Evolutionary conservation across 768 basidiomycete genomes (phyloP), one percentile per base, ranked within the genome.

Genomic region (Clavaria fumosa): DNA sequence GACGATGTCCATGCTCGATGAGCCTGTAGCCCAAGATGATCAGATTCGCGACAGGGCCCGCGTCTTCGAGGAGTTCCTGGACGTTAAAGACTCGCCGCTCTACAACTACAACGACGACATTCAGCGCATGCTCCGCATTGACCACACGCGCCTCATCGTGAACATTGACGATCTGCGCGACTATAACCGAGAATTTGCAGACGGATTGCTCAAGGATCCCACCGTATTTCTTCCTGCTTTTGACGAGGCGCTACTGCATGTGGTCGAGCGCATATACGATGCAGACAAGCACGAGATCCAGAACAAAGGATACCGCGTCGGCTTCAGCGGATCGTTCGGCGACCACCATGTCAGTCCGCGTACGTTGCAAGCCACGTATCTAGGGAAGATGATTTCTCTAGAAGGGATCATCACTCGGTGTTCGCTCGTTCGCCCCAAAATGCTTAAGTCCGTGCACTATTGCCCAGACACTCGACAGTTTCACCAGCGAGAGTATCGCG

Each of bases 371-470:
- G 82, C 89, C 21, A 69, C 73, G 43, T 81, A 97, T 55, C 72
- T 99, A 14, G 85, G 89, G 34, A 89, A 81, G 59, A 89, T 97
- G 89, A 85, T 97, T 52, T 90, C 84, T 23, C 57, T 99, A 23
- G 95, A 99, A 62, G 95, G 93, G 26, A 99, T 99, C 53, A 89
- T 99, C 44, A 97, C 93, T 3, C 74, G 95, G 41, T 99, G 95
- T 56, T 96, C 91, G 5, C 77, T 99, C 41, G 93, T 97, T 38
- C 80, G 95, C 22, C 95, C 95, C 11, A 99, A 99, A 63, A 93
- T 99, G 86, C 70, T 95, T 53, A 83, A 80, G 54, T 96, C 95
- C 7, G 74, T 96, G 32, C 95, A 99, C 53, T 99, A 81, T 60
- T 93, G 89, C 53, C 78, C 81, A n/a, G 75, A 77, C 39, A 93